phyloP scores from a whole-genome alignment of 2,329 filamentous ascomycete genomes.

The Monosporascus sp. region DNA sequence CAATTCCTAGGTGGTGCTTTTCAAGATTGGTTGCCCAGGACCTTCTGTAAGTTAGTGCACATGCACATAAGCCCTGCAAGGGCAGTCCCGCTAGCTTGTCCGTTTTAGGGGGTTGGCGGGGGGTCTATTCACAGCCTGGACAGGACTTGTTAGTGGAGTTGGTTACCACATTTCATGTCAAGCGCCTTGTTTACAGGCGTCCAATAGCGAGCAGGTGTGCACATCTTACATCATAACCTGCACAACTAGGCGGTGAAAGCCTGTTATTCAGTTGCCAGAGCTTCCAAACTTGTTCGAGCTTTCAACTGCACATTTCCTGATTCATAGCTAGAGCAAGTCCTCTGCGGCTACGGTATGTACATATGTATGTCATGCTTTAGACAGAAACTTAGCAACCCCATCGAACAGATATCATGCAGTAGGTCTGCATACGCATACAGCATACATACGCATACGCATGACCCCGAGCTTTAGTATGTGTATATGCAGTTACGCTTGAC shows the following conservation, averaged over 20 bases:
- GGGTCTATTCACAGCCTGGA: not conserved
- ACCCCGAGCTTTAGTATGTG: not conserved
- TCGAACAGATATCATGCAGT: too few species aligned
- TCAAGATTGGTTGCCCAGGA: not conserved
- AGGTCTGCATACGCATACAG: too few species aligned
- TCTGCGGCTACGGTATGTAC: not conserved
- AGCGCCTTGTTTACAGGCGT: not conserved
- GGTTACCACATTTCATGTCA: not conserved
- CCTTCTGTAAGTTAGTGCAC: not conserved
- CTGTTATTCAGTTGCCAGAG: not conserved
- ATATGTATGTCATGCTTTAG: not conserved
- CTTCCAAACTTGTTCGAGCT: not conserved
- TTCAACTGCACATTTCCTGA: not conserved
- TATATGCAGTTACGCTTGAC: not conserved
- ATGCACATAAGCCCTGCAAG: not conserved
- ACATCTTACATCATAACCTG: conserved; percentile 1
- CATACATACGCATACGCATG: too few species aligned
- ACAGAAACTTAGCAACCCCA: not conserved
- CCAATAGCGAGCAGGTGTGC: not conserved
- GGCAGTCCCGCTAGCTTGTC: not conserved
- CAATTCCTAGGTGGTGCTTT: not conserved
- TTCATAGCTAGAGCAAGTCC: not conserved
- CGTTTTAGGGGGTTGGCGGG: not conserved
- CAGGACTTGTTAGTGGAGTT: not conserved
- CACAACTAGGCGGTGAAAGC: not conserved